These are phyloP conservation scores for Sugiyamaella xylanicola DNA, from an alignment of 1,139 yeast genomes.

Conservation along the genomic window DNA sequence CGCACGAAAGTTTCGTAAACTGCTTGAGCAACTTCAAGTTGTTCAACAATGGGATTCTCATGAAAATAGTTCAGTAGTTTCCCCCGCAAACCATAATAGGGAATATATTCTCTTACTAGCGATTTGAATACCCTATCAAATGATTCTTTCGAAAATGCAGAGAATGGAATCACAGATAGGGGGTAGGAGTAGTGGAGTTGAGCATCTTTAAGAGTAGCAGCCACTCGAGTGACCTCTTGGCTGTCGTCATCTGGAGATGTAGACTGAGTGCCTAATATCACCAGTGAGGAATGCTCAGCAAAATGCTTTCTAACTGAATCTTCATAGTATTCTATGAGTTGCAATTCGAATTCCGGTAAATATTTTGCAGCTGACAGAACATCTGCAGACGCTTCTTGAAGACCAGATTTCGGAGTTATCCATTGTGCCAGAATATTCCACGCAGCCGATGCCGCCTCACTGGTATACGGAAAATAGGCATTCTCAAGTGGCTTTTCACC, in stretches of 20 bases:
- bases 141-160: constrained; percentile 4
- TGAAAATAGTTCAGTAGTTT: constrained; percentile 4
- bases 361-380: constrained; percentile 25
- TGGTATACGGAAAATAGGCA: neutral
- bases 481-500: constrained; percentile 4
- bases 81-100: constrained; percentile 4
- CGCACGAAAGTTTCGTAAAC: constrained; percentile 5
- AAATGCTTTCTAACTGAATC: constrained; percentile 32
- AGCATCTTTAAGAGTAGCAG: constrained; percentile 15
- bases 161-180: constrained; percentile 9
- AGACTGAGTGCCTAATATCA: neutral
- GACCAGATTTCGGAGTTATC: constrained; percentile 6
- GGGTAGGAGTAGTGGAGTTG: constrained; percentile 12
- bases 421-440: constrained; percentile 10
- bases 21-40: neutral
- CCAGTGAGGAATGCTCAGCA: constrained; percentile 24
- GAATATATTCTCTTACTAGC: constrained; percentile 12
- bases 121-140: constrained; percentile 10
- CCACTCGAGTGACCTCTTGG: constrained; percentile 10
- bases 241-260: constrained; percentile 11
- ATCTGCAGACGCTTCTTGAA: constrained; percentile 22
- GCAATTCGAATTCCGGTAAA: constrained; percentile 20
- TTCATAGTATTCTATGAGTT: constrained; percentile 23
- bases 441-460: neutral
- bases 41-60: constrained; percentile 9